A percentile compares a stretch with the other conserved stretches of the same genome.
Evolutionary conservation across 495 filamentous ascomycete species (phyloP).

Genomic region (Lindgomyces ingoldianus): DNA sequence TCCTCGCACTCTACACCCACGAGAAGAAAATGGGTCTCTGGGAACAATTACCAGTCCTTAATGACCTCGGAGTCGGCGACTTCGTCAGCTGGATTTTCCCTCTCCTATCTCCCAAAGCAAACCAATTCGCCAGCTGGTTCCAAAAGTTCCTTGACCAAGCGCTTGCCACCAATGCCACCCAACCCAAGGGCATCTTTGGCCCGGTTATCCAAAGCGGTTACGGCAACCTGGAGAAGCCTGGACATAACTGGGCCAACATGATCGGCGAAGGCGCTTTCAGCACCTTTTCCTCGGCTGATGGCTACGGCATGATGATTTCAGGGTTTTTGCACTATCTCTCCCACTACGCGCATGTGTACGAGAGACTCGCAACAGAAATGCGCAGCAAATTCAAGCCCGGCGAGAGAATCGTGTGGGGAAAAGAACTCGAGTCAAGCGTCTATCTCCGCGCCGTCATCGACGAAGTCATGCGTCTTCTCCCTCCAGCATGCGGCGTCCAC

Average conservation of each 20-base stretch:
- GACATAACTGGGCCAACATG: constrained; percentile 10
- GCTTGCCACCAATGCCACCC: constrained; percentile 8
- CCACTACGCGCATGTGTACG: constrained; percentile 12
- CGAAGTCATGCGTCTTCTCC: constrained; percentile 23
- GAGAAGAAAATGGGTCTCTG: constrained; percentile 29
- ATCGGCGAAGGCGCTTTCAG: constrained; percentile 24
- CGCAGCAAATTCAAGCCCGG: constrained; percentile 13
- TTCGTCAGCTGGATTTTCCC: constrained; percentile 3
- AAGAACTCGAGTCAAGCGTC: constrained; percentile 15
- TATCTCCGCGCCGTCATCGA: constrained; percentile 28
- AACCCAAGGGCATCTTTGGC: constrained; percentile 11
- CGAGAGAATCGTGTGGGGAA: constrained; percentile 11
- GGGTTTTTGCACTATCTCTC: constrained; percentile 21
- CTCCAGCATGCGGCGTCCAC: constrained; percentile 23
- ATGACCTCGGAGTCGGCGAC: constrained; percentile 17
- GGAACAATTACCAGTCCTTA: constrained; percentile 13
- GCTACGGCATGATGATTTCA: constrained; percentile 21
- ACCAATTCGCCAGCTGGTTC: constrained; percentile 9
- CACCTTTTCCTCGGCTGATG: constrained; percentile 20
- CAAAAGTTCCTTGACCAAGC: constrained; percentile 6
- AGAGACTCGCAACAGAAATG: constrained; percentile 16
- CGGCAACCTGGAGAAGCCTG: constrained; percentile 10
- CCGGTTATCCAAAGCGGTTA: constrained; percentile 18
- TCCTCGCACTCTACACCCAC: constrained; percentile 21
- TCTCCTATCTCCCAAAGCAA: constrained; percentile 11